Conservation (phyloP, 108 stramenopile species). For the Mayamaea pseudoterrestris region DNA sequence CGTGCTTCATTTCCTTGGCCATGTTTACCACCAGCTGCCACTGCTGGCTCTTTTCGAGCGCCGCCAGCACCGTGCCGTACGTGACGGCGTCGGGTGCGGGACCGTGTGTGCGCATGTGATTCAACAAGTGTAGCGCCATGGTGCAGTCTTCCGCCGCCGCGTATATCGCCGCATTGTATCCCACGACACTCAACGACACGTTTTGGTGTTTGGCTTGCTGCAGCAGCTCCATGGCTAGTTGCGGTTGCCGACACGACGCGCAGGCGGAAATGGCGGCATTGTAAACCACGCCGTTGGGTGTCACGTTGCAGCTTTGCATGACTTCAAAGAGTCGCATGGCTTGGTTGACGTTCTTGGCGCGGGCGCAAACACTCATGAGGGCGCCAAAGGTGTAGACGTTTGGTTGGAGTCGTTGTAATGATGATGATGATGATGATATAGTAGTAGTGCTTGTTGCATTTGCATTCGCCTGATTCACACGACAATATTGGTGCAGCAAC, state of each 20-base stretch:
- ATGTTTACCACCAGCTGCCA: conserved; percentile 47
- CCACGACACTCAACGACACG: conserved; percentile 54
- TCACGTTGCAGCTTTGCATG: conserved; percentile 17
- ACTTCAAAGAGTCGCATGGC: conserved; percentile 31
- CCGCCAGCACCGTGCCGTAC: conserved; percentile 69
- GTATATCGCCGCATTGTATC: conserved; percentile 70
- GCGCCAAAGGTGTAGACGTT: conserved; percentile 74
- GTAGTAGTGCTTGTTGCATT: too few species aligned
- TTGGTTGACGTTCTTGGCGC: conserved; percentile 32
- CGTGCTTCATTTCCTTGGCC: conserved; percentile 31
- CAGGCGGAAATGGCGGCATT: conserved; percentile 67
- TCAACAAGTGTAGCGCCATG: conserved; percentile 36
- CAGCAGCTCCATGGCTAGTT: conserved; percentile 48
- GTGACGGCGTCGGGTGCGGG: conserved; percentile 62
- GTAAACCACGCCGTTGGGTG: conserved; percentile 64
- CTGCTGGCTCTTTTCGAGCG: conserved; percentile 50
- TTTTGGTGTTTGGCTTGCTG: conserved; percentile 28
- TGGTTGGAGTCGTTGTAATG: conserved; percentile 14
- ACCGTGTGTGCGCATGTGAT: conserved; percentile 33
- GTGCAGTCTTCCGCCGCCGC: conserved; percentile 64
- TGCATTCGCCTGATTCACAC: too few species aligned
- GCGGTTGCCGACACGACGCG: conserved; percentile 1
- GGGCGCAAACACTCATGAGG: conserved; percentile 52
- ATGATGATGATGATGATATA: too few species aligned
- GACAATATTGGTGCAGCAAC: conserved; percentile 10